Percentiles rank a stretch among this genome's conserved stretches.
Evolutionary conservation across 352 stramenopile genomes (phyloP).

Genomic region (Phytopythium vexans): DNA sequence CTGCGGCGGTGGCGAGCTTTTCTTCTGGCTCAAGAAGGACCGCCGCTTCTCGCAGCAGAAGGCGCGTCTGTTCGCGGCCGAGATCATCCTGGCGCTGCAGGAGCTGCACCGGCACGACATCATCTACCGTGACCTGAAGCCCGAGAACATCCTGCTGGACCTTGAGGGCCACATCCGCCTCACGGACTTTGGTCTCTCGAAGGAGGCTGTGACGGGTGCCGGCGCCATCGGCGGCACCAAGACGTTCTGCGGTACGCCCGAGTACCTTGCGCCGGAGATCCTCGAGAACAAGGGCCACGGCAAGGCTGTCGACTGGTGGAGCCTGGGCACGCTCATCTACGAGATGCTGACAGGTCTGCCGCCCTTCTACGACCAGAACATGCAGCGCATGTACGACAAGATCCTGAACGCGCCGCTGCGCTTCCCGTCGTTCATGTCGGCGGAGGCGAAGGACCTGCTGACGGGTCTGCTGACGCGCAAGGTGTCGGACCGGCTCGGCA

Average conservation of each 20-base stretch:
- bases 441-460: constrained; percentile 84
- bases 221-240: constrained; percentile 80
- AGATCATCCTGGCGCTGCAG: constrained; percentile 93
- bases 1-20: constrained; percentile 92
- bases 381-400: constrained; percentile 94
- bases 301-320: constrained; percentile 90
- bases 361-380: constrained; percentile 94
- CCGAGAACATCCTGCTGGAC: constrained; percentile 95
- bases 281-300: constrained; percentile 93
- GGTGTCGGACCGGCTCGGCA: constrained; percentile 84
- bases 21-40: constrained; percentile 95
- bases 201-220: constrained; percentile 87
- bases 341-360: constrained; percentile 92
- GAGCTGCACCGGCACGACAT: constrained; percentile 94
- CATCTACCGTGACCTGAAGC: constrained; percentile 97
- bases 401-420: constrained; percentile 89
- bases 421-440: constrained; percentile 90
- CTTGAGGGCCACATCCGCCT: constrained; percentile 92
- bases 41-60: constrained; percentile 92
- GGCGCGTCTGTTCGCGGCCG: constrained; percentile 89
- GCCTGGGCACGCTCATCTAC: constrained; percentile 92
- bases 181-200: constrained; percentile 95
- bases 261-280: constrained; percentile 95
- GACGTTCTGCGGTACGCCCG: constrained; percentile 92
- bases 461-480: constrained; percentile 85